A percentile compares a stretch with the other conserved stretches of the same genome.
These are phyloP conservation scores for Aegilops bicornis DNA, from an alignment of 176 grass and related monocot species.

Conservation along the genomic window DNA sequence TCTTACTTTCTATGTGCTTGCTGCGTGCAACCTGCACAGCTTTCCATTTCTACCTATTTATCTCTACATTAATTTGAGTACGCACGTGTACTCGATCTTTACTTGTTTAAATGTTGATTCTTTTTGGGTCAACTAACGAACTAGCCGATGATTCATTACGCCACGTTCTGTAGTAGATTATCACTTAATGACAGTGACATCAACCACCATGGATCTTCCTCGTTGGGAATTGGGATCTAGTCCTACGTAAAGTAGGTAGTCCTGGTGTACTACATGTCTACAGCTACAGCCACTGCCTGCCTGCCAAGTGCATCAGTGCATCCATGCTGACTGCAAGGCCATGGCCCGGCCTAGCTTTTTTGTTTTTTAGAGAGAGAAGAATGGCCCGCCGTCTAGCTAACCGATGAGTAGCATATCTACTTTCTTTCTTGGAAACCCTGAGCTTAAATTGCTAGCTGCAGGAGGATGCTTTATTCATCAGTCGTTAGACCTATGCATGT, in stretches of 20 bases:
- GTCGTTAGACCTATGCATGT: neutral
- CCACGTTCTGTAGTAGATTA: neutral
- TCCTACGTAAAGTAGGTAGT: neutral
- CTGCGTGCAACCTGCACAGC: neutral
- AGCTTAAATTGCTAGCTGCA: neutral
- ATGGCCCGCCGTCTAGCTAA: too few relatives aligned
- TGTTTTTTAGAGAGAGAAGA: too few relatives aligned
- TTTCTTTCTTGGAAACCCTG: conserved; percentile 8
- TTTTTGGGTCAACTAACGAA: neutral
- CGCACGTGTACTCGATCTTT: neutral
- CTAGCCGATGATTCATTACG: neutral
- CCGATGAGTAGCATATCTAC: neutral
- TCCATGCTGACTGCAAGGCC: conserved; percentile 17
- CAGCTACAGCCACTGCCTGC: neutral
- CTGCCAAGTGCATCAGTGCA: neutral
- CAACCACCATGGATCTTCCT: neutral
- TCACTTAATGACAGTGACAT: neutral
- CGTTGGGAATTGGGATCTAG: neutral
- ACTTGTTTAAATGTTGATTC: neutral
- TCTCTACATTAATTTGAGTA: neutral
- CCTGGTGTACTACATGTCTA: neutral
- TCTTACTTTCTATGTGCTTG: neutral
- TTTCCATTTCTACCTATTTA: neutral
- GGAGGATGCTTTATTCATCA: neutral
- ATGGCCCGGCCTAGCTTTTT: neutral